Base-by-base conservation (phyloP, 2,329 filamentous ascomycete genomes). In the Sarocladium brachiariae region DNA sequence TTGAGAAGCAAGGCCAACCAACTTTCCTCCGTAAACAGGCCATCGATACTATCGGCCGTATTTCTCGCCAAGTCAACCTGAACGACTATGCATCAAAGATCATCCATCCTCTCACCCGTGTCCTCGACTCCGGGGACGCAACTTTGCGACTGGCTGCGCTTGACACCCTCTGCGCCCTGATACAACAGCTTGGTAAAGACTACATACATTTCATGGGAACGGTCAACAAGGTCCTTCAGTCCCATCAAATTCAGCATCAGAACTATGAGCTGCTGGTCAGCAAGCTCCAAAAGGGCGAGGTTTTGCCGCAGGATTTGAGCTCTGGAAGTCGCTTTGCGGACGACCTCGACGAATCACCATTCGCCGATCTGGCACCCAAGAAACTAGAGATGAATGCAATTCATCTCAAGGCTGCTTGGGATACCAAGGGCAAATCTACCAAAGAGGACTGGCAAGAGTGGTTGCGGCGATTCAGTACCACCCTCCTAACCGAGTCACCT, bases 401-500 rank as follows among this genome's bases (percentile, higher is more conserved):
- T 56, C 95, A 99, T 72, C 75, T 99, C 19, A 96, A 97, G 68
- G 86, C 87, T 56, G 93, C 95, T 0, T 99, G 93, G 93, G 93
- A 97, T 59, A 93, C 95, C 0, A 90, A 86, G 53, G 90, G 95
- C 54, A 96, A 96, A 63, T 96, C 92, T 0, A 99, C 93, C 9
- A 90, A 91, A 60, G 93, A 99, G 64, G 93, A 99, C 68, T 99
- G 93, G 93, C 89, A 96, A 61, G 93, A 99, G 66, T 99, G 93
- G 93, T 89, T 99, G 69, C 83, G 95, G 54, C 81, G 92, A 24
- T 96, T 99, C 70, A 97, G 92, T 63, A 92, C 96, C 30, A 95
- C 96, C 51, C 76, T 99, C 7, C 77, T 99, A 39, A 89, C 91
- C 54, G 95, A 99, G 64, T 97, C 91, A 2, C 95, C 93, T 2